phyloP scores from a whole-genome alignment of 306 rosid genomes.

The Abrus pulchellus region DNA sequence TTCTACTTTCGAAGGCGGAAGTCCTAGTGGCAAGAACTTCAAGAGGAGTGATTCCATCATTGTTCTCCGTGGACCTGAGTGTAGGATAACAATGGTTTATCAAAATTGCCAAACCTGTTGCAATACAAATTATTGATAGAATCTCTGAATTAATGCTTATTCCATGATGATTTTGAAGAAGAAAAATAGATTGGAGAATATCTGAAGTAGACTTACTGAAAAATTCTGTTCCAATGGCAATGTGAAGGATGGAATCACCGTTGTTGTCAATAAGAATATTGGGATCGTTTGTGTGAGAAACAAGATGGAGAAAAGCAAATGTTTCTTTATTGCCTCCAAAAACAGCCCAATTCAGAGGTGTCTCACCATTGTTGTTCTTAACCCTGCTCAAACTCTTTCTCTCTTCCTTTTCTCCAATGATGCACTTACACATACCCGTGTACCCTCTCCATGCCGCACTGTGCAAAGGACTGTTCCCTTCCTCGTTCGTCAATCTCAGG shows the following conservation, averaged over 20 bases:
- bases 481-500: neutral
- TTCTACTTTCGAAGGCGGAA: slow-evolving; percentile 45
- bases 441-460: slow-evolving; percentile 57
- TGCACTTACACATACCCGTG: slow-evolving; percentile 37
- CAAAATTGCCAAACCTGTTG: slow-evolving; percentile 50
- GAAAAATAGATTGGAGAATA: no score
- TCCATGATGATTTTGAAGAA: no score
- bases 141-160: no score
- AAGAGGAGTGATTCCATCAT: slow-evolving; percentile 31
- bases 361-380: slow-evolving; percentile 10
- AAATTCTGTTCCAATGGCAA: slow-evolving; percentile 35
- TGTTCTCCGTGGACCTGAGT: neutral
- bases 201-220: slow-evolving; percentile 4
- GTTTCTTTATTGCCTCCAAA: neutral
- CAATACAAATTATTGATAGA: neutral
- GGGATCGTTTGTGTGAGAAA: neutral
- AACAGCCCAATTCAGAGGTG: slow-evolving; percentile 33
- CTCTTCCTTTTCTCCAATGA: neutral
- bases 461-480: slow-evolving; percentile 65
- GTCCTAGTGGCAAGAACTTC: slow-evolving; percentile 47
- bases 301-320: neutral
- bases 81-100: neutral
- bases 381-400: neutral
- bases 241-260: slow-evolving; percentile 41
- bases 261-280: neutral